phyloP scores from a whole-genome alignment of 2,329 filamentous ascomycete genomes.

The Fusarium sp. region DNA sequence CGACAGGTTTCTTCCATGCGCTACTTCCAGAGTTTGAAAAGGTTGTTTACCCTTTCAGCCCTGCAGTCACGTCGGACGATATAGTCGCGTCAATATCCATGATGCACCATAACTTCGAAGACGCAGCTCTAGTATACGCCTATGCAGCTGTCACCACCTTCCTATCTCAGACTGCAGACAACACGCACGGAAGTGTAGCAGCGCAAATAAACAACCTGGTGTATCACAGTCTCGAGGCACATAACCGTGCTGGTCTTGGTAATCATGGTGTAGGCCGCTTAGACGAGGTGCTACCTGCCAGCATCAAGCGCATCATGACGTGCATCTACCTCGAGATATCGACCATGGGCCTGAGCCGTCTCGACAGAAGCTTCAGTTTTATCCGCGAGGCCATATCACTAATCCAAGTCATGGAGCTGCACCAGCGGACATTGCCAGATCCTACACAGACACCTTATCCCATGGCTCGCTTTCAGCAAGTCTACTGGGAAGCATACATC shows the following conservation, averaged over 20 bases:
- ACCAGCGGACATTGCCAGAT: conserved; percentile 29
- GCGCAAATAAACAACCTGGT: conserved; percentile 39
- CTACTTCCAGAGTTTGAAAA: conserved; percentile 35
- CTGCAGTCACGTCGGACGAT: conserved; percentile 31
- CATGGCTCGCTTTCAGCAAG: conserved; percentile 50
- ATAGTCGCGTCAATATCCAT: conserved; percentile 30
- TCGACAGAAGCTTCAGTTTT: conserved; percentile 59
- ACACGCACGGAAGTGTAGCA: conserved; percentile 32
- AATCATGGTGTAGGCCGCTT: conserved; percentile 47
- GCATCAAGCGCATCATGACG: conserved; percentile 58
- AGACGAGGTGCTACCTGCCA: conserved; percentile 52
- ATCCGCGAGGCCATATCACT: conserved; percentile 59
- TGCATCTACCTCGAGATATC: conserved; percentile 63
- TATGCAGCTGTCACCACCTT: conserved; percentile 38
- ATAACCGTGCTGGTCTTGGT: conserved; percentile 43
- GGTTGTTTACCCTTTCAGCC: conserved; percentile 38
- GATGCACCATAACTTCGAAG: conserved; percentile 36
- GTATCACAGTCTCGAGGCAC: conserved; percentile 42
- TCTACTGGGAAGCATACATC: conserved; percentile 66
- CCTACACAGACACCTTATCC: conserved; percentile 22
- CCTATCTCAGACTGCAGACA: conserved; percentile 33
- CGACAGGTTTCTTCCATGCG: conserved; percentile 29
- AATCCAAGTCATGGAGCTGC: conserved; percentile 38
- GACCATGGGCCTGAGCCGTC: conserved; percentile 58
- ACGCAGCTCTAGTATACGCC: conserved; percentile 36